Evolutionary conservation across 192 early-diverging fungal genomes (phyloP).

Genomic region (Coemansia asiatica): DNA sequence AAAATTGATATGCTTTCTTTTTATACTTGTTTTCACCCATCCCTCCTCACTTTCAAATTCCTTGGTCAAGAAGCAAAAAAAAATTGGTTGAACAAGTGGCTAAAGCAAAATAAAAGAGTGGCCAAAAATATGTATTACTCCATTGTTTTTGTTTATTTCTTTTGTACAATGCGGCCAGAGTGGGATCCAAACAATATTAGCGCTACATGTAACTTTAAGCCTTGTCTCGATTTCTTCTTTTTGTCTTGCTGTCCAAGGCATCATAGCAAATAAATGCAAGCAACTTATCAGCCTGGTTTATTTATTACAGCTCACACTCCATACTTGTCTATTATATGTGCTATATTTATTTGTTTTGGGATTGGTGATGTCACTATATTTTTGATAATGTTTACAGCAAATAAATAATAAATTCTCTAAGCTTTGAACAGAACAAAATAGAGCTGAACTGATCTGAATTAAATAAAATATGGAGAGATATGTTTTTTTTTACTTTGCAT

Average conservation of each 20-base stretch:
- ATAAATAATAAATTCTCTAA: too few relatives aligned
- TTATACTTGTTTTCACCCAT: not conserved
- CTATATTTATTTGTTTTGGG: not conserved
- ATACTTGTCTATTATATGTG: not conserved
- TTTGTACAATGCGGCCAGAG: conserved; percentile 3
- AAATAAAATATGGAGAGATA: not conserved
- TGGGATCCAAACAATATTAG: not conserved
- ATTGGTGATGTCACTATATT: not conserved
- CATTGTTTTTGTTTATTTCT: not conserved
- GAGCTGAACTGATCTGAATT: not conserved
- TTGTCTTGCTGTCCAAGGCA: not conserved
- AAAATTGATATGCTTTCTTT: not conserved
- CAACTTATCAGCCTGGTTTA: not conserved
- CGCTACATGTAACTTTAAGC: conserved; percentile 7
- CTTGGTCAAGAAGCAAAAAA: too few relatives aligned
- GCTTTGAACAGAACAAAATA: too few relatives aligned
- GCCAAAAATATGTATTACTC: conserved; percentile 6
- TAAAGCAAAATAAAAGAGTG: not conserved
- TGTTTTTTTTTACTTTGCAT: not conserved
- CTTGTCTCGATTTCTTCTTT: not conserved
- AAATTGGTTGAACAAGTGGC: conserved; percentile 4
- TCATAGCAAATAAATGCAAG: not conserved
- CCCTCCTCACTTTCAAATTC: not conserved
- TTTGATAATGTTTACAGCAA: not conserved
- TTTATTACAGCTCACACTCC: not conserved